These are phyloP conservation scores for Botrytis deweyae DNA, from an alignment of 2,329 filamentous ascomycete genomes.

Conservation along the genomic window DNA sequence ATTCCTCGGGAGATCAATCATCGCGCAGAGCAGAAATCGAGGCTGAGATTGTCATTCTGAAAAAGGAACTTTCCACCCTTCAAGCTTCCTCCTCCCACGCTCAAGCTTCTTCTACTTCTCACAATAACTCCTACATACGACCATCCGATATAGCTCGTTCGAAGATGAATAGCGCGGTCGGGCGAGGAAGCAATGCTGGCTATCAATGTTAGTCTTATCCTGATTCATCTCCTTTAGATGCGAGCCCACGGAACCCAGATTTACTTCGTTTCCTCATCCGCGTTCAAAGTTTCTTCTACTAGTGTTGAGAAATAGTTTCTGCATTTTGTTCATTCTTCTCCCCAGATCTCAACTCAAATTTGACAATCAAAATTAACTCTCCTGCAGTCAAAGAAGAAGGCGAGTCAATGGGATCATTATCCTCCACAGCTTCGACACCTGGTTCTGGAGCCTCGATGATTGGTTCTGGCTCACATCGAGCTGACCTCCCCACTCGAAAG, in stretches of 20 bases:
- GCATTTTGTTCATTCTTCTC: neutral
- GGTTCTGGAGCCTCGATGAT: slow-evolving; percentile 27
- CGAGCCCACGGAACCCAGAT: neutral
- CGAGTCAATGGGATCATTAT: slow-evolving; percentile 8
- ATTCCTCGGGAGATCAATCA: slow-evolving; percentile 28
- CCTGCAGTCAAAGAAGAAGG: slow-evolving; percentile 14
- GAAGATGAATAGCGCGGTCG: slow-evolving; percentile 1
- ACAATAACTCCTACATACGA: neutral
- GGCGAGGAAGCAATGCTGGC: neutral
- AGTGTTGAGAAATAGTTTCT: neutral
- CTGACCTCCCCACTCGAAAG: slow-evolving; percentile 35
- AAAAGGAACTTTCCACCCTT: neutral
- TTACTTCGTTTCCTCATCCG: neutral
- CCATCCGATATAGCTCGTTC: neutral
- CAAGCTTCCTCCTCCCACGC: neutral
- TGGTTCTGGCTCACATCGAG: slow-evolving; percentile 25
- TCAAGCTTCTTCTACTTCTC: neutral
- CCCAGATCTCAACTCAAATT: neutral
- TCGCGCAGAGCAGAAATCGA: slow-evolving; percentile 19
- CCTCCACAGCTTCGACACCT: slow-evolving; percentile 33
- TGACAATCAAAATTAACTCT: neutral
- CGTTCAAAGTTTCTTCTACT: neutral
- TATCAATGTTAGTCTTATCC: slow-evolving; percentile 13
- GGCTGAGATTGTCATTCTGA: neutral
- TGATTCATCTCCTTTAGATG: neutral